These are phyloP conservation scores for Rhizopus sp. DNA, from an alignment of 371 early-diverging fungal genomes.

Conservation along the genomic window DNA sequence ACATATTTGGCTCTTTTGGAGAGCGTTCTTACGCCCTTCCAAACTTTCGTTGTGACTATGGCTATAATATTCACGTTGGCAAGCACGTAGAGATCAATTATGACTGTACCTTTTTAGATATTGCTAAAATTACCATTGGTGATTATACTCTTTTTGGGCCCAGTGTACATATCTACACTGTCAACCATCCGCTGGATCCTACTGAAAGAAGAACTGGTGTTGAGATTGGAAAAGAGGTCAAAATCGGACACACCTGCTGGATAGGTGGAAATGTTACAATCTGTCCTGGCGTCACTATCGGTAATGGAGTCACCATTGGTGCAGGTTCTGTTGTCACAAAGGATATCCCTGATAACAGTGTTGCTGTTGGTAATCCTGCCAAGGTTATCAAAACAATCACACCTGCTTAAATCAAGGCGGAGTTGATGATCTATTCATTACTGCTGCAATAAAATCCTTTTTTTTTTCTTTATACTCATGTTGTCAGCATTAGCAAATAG, in stretches of 20 bases:
- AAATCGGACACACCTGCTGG: conserved; percentile 74
- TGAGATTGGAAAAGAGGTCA: conserved; percentile 29
- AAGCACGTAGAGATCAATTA: conserved; percentile 68
- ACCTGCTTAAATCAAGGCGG: conserved; percentile 3
- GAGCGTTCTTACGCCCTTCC: conserved; percentile 59
- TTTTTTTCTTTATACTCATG: too few species aligned
- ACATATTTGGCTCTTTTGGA: conserved; percentile 60
- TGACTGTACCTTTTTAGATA: conserved; percentile 70
- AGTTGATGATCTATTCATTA: too few species aligned
- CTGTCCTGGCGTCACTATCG: conserved; percentile 84
- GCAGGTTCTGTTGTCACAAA: conserved; percentile 79
- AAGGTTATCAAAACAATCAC: conserved; percentile 47
- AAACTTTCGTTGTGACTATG: conserved; percentile 73
- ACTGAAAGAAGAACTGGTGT: conserved; percentile 25
- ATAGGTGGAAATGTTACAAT: conserved; percentile 74
- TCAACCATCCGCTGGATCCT: conserved; percentile 74
- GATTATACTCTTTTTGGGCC: conserved; percentile 74
- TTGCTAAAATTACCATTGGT: conserved; percentile 67
- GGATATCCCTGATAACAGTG: conserved; percentile 68
- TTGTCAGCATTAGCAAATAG: too few species aligned
- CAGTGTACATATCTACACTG: conserved; percentile 75
- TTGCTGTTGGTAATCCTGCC: conserved; percentile 88
- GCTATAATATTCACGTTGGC: conserved; percentile 73
- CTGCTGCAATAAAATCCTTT: too few species aligned
- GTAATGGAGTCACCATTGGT: conserved; percentile 63